Percentiles rank a stretch among this genome's conserved stretches.
Conservation (phyloP, 768 basidiomycete genomes). For the Termitomyces sp. region DNA sequence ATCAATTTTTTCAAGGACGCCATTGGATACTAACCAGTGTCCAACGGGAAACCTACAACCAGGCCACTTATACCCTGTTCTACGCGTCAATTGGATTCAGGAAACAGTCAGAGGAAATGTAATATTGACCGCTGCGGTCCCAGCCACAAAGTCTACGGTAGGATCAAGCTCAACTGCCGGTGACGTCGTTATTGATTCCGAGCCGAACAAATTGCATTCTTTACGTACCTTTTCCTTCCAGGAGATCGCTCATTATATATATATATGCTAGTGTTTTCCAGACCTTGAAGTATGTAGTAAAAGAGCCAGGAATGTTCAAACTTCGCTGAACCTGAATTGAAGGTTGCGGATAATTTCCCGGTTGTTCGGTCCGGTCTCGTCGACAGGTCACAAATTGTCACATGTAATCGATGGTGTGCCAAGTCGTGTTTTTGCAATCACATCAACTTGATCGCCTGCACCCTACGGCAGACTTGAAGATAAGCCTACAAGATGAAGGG, state of each 20-base stretch:
- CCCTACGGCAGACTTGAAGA: too few relatives aligned
- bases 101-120: background rate
- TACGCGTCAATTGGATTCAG: background rate
- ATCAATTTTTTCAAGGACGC: background rate
- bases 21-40: conserved; percentile 43
- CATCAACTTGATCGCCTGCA: too few relatives aligned
- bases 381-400: too few relatives aligned
- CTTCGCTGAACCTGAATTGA: background rate
- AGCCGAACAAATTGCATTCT: background rate
- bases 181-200: background rate
- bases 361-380: background rate
- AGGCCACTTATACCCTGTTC: conserved; percentile 57
- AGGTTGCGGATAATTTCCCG: background rate
- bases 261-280: background rate
- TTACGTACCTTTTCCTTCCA: conserved; percentile 3
- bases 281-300: background rate
- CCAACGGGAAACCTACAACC: conserved; percentile 72
- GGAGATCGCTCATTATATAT: background rate
- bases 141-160: conserved; percentile 72
- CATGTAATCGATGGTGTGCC: too few relatives aligned
- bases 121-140: conserved; percentile 50
- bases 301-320: background rate
- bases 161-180: conserved; percentile 39
- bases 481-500: too few relatives aligned
- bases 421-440: too few relatives aligned